Evolutionary conservation across 1,139 yeast genomes (phyloP).

Genomic region (Taphrina betulina): DNA sequence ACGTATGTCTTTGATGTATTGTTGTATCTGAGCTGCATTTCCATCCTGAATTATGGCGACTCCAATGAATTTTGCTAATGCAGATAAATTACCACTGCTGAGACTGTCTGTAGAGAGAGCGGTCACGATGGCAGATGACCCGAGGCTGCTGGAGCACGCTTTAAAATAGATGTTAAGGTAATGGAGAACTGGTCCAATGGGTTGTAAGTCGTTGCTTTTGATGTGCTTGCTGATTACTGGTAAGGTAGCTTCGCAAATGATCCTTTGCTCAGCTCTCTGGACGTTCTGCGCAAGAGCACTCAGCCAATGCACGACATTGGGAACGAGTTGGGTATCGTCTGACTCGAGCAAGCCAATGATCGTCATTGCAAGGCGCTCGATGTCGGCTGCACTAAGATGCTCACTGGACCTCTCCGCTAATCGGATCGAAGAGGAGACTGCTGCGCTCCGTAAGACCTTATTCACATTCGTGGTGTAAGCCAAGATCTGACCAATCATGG

Average conservation of each 20-base stretch:
- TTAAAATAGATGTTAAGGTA: no score
- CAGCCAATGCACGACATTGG: not conserved
- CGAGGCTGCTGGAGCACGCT: not conserved
- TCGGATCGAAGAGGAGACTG: constrained; percentile 40
- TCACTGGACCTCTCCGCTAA: constrained; percentile 34
- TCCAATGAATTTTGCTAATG: constrained; percentile 1
- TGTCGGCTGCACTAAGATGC: constrained; percentile 32
- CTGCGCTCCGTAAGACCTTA: constrained; percentile 40
- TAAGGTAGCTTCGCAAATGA: no score
- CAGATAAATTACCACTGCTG: not conserved
- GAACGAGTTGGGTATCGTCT: not conserved
- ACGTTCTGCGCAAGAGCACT: not conserved
- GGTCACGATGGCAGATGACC: not conserved
- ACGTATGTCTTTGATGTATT: not conserved
- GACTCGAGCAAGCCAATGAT: not conserved
- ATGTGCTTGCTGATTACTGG: no score
- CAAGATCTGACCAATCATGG: constrained; percentile 38
- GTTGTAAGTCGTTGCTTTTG: no score
- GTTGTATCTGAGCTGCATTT: not conserved
- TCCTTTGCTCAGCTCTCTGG: not conserved
- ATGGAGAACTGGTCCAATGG: no score
- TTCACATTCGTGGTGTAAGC: constrained; percentile 40
- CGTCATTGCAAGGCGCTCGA: constrained; percentile 15
- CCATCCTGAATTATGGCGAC: not conserved
- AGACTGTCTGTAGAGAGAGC: not conserved